A percentile compares a stretch with the other conserved stretches of the same genome.
Evolutionary conservation across 2,329 filamentous ascomycete genomes (phyloP).

Genomic region (Tolypocladium cylindrosporum): DNA sequence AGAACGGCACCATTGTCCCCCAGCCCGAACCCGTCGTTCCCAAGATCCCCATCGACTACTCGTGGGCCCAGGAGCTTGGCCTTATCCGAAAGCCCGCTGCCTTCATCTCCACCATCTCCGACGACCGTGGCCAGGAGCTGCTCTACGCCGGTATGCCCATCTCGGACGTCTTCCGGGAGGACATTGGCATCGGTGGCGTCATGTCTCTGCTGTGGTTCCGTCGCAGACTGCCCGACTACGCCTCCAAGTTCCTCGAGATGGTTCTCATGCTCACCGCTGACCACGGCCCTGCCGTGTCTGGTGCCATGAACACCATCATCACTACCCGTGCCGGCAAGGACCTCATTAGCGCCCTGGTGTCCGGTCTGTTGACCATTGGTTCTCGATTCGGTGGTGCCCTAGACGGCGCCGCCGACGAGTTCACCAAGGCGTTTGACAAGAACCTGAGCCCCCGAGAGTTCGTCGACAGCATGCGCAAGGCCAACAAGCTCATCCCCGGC

Average conservation of each 20-base stretch:
- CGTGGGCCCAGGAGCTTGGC: constrained; percentile 97
- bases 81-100: constrained; percentile 99
- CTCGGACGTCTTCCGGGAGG: constrained; percentile 98
- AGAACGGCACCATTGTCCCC: constrained; percentile 75
- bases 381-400: constrained; percentile 97
- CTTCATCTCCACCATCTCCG: constrained; percentile 99
- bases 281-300: constrained; percentile 96
- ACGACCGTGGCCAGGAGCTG: constrained; percentile 98
- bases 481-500: constrained; percentile 99
- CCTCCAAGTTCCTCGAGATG: constrained; percentile 99
- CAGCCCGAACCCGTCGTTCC: constrained; percentile 83
- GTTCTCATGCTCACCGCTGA: constrained; percentile 99
- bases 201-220: constrained; percentile 99
- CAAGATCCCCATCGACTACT: constrained; percentile 99
- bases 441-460: constrained; percentile 97
- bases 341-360: constrained; percentile 87
- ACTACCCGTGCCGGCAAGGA: constrained; percentile 99
- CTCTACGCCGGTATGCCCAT: constrained; percentile 99
- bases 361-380: constrained; percentile 95
- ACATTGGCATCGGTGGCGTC: constrained; percentile 98
- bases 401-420: constrained; percentile 95
- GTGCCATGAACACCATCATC: constrained; percentile 99
- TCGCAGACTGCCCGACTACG: constrained; percentile 87
- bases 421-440: constrained; percentile 97
- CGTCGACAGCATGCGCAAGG: constrained; percentile 97